Evolutionary conservation across 768 basidiomycete genomes (phyloP), one percentile per base, ranked within the genome.

Genomic region (Boletus tomentosulus): DNA sequence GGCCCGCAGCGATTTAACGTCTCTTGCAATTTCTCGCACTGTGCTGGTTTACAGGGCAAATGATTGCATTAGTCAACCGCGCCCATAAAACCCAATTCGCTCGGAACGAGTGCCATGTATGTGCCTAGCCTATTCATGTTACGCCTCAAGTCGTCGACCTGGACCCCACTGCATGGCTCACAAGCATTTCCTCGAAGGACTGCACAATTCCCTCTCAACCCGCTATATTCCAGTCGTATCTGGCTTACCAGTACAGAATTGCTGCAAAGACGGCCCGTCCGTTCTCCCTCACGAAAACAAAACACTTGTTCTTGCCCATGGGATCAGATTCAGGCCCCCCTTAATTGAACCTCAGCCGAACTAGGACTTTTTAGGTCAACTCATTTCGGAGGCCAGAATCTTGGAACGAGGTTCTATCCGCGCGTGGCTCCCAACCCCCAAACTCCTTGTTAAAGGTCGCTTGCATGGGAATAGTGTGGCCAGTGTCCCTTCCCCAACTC

Each of bases 381-480:
- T 56, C 46, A 58, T 58, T 47, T 55, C 44, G 34, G 35, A 35
- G 28, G 10, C 19, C 27, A 25, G 38, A 55, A 39, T 35, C 13
- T 53, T 37, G 16, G 41, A 49, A 50, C 50, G 51, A 38, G 47
- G 54, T 47, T 50, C 55, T 58, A 27, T 22, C 33, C 25, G 13
- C n/a, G 44, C 12, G 44, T 16, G 27, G 24, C 27, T 52, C 48
- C 44, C 19, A 19, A 19, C 19, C 19, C 43, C 41, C 15, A 19
- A 38, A 9, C 22, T 22, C 44, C 58, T 45, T 31, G 43, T 56
- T 65, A 66, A 65, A 57, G 24, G 45, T 30, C n/a, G 48, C 50
- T 35, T 6, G 34, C 25, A 42, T 41, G 46, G 46, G 42, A 57
- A 50, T 4, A 8, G 50, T 19, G 38, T 43, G 13, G n/a, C 12